phyloP scores from a whole-genome alignment of 2,329 filamentous ascomycete genomes.

The Calonectria leucothoes region DNA sequence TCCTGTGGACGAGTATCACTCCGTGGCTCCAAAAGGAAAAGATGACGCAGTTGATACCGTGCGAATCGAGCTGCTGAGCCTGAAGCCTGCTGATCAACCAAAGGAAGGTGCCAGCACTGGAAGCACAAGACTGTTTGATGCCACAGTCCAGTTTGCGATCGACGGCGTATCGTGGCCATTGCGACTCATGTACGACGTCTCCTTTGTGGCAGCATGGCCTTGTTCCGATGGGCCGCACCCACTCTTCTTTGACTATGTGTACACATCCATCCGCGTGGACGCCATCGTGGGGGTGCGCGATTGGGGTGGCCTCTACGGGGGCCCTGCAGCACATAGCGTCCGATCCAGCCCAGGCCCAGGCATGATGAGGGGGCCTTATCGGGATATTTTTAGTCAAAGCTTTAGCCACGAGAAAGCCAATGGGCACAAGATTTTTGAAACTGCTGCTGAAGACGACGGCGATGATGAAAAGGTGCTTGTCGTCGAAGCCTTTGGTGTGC shows the following conservation, averaged over 20 bases:
- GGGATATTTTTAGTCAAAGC: constrained; percentile 39
- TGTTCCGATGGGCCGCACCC: constrained; percentile 74
- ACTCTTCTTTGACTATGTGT: constrained; percentile 78
- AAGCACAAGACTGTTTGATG: constrained; percentile 66
- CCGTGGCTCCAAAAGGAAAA: constrained; percentile 66
- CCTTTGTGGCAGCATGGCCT: constrained; percentile 74
- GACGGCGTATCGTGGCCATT: constrained; percentile 73
- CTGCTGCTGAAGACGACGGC: constrained; percentile 48
- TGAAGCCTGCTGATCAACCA: constrained; percentile 59
- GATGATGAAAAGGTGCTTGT: constrained; percentile 76
- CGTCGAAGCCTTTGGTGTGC: constrained; percentile 78
- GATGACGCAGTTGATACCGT: constrained; percentile 73
- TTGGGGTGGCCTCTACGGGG: constrained; percentile 66
- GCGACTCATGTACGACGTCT: constrained; percentile 71
- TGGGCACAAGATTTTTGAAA: constrained; percentile 30
- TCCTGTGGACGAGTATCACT: constrained; percentile 75
- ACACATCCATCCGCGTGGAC: constrained; percentile 69
- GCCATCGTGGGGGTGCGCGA: constrained; percentile 73
- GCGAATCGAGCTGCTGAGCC: constrained; percentile 74
- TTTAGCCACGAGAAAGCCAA: constrained; percentile 31
- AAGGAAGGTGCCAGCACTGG: constrained; percentile 34
- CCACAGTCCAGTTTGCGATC: constrained; percentile 72
- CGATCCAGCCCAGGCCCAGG: constrained; percentile 50
- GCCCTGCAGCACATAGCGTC: constrained; percentile 44
- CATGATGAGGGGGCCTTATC: constrained; percentile 40